These are phyloP conservation scores for Vaccinium myrtillus DNA, from an alignment of 148 eudicot genomes.

Conservation along the genomic window DNA sequence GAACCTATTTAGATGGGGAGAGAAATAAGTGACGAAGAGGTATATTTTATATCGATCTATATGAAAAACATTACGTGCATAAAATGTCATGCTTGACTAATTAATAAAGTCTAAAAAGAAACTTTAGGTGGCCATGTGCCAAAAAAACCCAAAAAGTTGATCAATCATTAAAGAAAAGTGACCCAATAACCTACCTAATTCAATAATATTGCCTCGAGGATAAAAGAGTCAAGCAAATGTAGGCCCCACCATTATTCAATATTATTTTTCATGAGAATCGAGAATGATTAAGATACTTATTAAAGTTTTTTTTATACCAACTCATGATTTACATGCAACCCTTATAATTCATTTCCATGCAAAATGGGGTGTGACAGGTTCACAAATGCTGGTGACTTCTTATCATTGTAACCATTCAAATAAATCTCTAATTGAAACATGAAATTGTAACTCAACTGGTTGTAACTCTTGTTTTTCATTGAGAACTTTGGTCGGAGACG, in stretches of 20 bases:
- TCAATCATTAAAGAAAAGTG: constrained; percentile 2
- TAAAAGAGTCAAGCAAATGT: not conserved
- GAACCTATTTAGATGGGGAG: not conserved
- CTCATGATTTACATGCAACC: not conserved
- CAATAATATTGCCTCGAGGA: constrained; percentile 7
- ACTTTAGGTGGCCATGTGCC: not conserved
- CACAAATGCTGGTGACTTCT: too few species aligned
- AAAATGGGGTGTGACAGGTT: too few species aligned
- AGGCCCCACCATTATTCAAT: not conserved
- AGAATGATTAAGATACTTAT: not conserved
- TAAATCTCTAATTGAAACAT: too few species aligned
- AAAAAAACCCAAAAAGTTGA: not conserved
- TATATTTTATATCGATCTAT: not conserved
- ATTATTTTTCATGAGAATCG: not conserved
- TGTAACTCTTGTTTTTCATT: too few species aligned
- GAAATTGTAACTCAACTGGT: too few species aligned
- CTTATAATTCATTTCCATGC: not conserved
- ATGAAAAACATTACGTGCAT: not conserved
- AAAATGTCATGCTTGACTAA: not conserved
- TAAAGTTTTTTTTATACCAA: not conserved
- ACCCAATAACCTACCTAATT: not conserved
- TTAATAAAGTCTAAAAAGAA: not conserved
- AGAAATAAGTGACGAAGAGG: not conserved
- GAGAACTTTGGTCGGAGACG: too few species aligned
- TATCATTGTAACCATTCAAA: too few species aligned